Conservation (phyloP, 1,139 yeast genomes). For the Yamadazyma triangularis region DNA sequence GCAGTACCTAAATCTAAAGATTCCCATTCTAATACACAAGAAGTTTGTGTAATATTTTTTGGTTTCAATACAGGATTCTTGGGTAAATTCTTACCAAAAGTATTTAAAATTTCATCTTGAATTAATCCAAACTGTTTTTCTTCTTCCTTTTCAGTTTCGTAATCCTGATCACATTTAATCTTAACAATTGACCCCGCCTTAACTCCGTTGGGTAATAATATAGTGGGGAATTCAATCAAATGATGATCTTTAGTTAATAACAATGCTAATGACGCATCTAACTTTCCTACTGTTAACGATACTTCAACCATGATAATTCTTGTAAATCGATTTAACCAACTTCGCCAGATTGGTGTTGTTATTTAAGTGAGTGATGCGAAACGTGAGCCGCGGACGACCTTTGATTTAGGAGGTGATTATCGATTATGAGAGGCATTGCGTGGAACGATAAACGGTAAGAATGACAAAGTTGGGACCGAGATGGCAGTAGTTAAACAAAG, state of each 20-base stretch:
- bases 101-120: slow-evolving; percentile 68
- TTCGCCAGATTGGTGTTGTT: no score
- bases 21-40: slow-evolving; percentile 95
- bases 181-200: slow-evolving; percentile 92
- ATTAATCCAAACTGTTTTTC: slow-evolving; percentile 52
- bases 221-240: slow-evolving; percentile 92
- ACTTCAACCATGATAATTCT: slow-evolving; percentile 68
- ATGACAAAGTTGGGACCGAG: no score
- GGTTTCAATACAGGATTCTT: slow-evolving; percentile 64
- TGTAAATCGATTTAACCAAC: no score
- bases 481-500: no score
- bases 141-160: slow-evolving; percentile 63
- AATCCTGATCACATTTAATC: slow-evolving; percentile 78
- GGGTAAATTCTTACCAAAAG: slow-evolving; percentile 76
- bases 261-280: slow-evolving; percentile 91
- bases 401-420: no score
- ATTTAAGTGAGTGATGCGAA: no score
- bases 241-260: slow-evolving; percentile 90
- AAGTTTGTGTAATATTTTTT: slow-evolving; percentile 86
- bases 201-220: slow-evolving; percentile 84
- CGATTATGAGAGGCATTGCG: no score
- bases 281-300: slow-evolving; percentile 89
- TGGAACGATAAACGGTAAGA: no score
- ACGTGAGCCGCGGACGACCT: no score
- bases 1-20: slow-evolving; percentile 81